These are phyloP conservation scores for Penicillium brevicompactum DNA, from an alignment of 2,329 filamentous ascomycete species.

Conservation along the genomic window DNA sequence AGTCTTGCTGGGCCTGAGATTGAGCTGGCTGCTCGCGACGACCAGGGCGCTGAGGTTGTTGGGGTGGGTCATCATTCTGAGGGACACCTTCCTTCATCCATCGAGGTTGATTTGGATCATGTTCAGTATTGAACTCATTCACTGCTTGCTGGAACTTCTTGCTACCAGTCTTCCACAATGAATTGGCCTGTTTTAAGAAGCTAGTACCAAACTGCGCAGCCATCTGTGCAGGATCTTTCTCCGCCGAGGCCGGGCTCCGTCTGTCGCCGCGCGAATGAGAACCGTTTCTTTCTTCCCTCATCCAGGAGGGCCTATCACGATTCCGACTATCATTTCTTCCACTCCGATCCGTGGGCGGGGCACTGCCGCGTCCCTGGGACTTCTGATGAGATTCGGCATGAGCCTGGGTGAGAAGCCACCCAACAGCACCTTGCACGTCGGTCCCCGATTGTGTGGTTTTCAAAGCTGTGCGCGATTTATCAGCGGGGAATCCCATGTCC, in stretches of 20 bases:
- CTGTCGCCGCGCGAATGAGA: slow-evolving; percentile 31
- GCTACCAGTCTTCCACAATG: slow-evolving; percentile 89
- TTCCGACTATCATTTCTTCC: slow-evolving; percentile 32
- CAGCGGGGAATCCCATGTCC: slow-evolving; percentile 89
- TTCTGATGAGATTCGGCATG: slow-evolving; percentile 81
- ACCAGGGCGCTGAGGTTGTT: slow-evolving; percentile 18
- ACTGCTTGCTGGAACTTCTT: slow-evolving; percentile 93
- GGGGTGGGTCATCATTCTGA: slow-evolving; percentile 25
- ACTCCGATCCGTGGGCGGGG: slow-evolving; percentile 18
- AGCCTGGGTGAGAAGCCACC: slow-evolving; percentile 88
- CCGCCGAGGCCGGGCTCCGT: slow-evolving; percentile 50
- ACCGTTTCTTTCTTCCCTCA: slow-evolving; percentile 53
- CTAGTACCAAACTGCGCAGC: slow-evolving; percentile 81
- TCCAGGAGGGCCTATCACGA: slow-evolving; percentile 60
- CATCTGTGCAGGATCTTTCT: slow-evolving; percentile 76
- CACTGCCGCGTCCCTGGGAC: slow-evolving; percentile 40
- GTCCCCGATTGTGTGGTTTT: slow-evolving; percentile 76
- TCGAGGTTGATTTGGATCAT: slow-evolving; percentile 79
- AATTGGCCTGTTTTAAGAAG: slow-evolving; percentile 91
- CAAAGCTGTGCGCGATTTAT: slow-evolving; percentile 79
- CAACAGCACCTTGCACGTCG: slow-evolving; percentile 83
- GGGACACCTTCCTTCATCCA: slow-evolving; percentile 81
- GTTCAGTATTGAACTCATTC: slow-evolving; percentile 75
- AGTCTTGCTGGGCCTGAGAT: slow-evolving; percentile 20
- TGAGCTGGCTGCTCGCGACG: slow-evolving; percentile 23